Evolutionary conservation across 805 yeast genomes (phyloP), one percentile per base, ranked within the genome.

Genomic region (Teunomyces aglyptinius): DNA sequence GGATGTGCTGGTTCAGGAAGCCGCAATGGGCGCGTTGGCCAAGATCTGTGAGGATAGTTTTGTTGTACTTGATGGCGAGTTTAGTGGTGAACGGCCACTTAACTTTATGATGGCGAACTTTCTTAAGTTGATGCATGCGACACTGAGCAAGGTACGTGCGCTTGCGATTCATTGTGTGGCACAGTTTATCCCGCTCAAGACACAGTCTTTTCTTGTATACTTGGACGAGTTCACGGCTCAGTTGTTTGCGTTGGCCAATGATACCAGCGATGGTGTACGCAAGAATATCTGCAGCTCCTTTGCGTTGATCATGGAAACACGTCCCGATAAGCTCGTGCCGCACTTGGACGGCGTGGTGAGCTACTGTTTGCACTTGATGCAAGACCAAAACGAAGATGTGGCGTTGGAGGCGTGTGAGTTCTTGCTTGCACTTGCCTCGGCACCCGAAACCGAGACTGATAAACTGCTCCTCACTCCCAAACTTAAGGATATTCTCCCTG

Each of bases 351-450:
- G 97, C n/a, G 89, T 94, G 12, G 79, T 92, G 34, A 80, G 82
- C 52, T 94, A 86, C 69, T 83, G 91, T 58, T 66, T 89, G 43
- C 97, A 90, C 67, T 79, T 90, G 49, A 81, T 92, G 69, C 77
- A 77, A 46, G 52, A 48, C 20, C 38, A 54, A 12, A 83, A 84
- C 51, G 91, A 86, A 54, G 83, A 77, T 45, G 95, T 89, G 27
- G 85, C 96, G 0, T 71, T 91, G 46, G 97, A 91, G 62, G 97
- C 96, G 2, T 89, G 97, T 63, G 98, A 94, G 67, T 90, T 94
- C 56, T 69, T 94, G 49, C 76, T 92, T 38, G 82, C 87, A 1
- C 84, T 89, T 2, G 74, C 81, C 29, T 76, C 75, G 26, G 69
- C 82, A 3, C 83, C 88, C 6, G 71, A 66, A n/a, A 76, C 76